Percentiles rank a stretch among this genome's conserved stretches.
These are phyloP conservation scores for Ceratobasidium sp. DNA, from an alignment of 1,284 basidiomycete genomes.

Conservation along the genomic window DNA sequence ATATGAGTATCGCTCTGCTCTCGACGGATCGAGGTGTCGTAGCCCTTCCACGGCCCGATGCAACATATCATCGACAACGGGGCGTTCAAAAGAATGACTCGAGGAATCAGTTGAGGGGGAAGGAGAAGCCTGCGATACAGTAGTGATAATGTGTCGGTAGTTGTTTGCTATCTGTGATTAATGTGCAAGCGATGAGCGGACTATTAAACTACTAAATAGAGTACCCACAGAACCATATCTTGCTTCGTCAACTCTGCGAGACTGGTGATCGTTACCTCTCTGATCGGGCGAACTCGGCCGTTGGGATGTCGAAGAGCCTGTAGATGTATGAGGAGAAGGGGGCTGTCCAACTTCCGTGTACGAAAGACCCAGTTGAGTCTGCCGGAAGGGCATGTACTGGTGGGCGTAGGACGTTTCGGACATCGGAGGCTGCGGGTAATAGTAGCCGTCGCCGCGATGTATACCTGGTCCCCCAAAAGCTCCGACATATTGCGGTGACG, in stretches of 20 bases:
- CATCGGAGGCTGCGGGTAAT: conserved; percentile 24
- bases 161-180: conserved; percentile 16
- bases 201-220: not conserved
- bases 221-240: conserved; percentile 20
- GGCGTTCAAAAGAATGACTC: conserved; percentile 23
- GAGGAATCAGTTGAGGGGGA: conserved; percentile 29
- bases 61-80: conserved; percentile 31
- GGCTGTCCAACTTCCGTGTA: conserved; percentile 21
- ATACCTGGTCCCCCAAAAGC: not conserved
- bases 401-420: conserved; percentile 17
- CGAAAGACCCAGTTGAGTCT: not conserved
- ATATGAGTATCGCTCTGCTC: conserved; percentile 27
- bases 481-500: conserved; percentile 1
- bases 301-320: conserved; percentile 1
- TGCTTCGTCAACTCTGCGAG: conserved; percentile 10
- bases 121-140: conserved; percentile 32
- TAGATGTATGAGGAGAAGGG: conserved; percentile 17
- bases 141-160: conserved; percentile 33
- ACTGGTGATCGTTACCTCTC: not conserved
- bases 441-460: conserved; percentile 15
- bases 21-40: conserved; percentile 28
- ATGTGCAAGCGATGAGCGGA: not conserved
- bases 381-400: conserved; percentile 29
- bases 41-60: conserved; percentile 29
- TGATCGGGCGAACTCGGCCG: conserved; percentile 26